Evolutionary conservation across 176 grass and related monocot genomes (phyloP), one percentile per base, ranked within the genome.

Genomic region (Raddia guianensis): DNA sequence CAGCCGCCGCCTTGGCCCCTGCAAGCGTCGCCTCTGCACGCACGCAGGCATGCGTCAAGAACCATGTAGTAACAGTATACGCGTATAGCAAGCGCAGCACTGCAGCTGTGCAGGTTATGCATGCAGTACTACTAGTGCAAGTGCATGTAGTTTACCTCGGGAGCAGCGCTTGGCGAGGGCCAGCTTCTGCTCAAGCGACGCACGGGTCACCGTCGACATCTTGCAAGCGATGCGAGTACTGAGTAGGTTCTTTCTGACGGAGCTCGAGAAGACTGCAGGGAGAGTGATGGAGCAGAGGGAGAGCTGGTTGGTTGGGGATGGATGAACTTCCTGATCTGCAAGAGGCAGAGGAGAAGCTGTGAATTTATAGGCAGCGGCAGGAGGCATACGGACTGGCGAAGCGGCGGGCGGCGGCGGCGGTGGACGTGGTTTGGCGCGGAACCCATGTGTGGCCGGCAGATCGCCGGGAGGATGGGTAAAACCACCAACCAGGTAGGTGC

Each of bases 131-230:
- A 27, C 27, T 27, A 27, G 27, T 27, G 27, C 27, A 27, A 27
- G 27, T 27, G 27, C 27, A 27, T 27, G 16, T 9, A 15, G 62
- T 0, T 3, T 85, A 97, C 94, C 94, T 58, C 54, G 81, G 0
- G 93, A 93, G 77, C 88, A 97, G 32, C 81, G 86, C 15, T 91
- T 97, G 37, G 91, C 94, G 54, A 91, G 62, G 71, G 91, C 89
- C 5, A 93, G 80, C 65, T 86, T 91, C 70, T 93, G 86, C 56
- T 97, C 94, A 8, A 97, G 85, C 21, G 82, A 85, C 12, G 86
- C 86, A 16, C 71, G 55, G 44, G 34, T 90, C 16, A 90, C 93
- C 7, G 83, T 82, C 3, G 60, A 43, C 90, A 93, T 93, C 7
- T 5, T 77, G 16, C 18, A 55, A 27, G 27, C 1, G 15, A 18